These are phyloP conservation scores for Lindgomyces ingoldianus DNA, from an alignment of 495 filamentous ascomycete genomes.

Conservation along the genomic window DNA sequence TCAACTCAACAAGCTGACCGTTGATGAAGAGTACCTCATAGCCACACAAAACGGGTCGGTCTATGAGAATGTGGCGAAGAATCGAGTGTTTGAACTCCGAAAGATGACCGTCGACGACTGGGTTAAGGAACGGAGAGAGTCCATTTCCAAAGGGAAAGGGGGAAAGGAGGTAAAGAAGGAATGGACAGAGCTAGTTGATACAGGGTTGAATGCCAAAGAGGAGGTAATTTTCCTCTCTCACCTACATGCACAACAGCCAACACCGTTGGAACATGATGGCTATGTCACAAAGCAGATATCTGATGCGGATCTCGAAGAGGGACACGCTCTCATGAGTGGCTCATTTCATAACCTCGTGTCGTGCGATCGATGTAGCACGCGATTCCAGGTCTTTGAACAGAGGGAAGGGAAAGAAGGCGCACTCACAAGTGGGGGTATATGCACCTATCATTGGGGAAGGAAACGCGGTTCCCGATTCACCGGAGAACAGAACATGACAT, in stretches of 20 bases:
- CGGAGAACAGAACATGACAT: conserved; percentile 60
- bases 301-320: conserved; percentile 59
- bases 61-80: conserved; percentile 80
- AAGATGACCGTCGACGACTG: conserved; percentile 71
- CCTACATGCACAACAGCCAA: conserved; percentile 59
- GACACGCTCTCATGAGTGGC: conserved; percentile 63
- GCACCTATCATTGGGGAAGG: conserved; percentile 75
- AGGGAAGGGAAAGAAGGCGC: conserved; percentile 74
- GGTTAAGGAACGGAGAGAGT: conserved; percentile 53
- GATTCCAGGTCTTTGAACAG: conserved; percentile 92
- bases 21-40: conserved; percentile 82
- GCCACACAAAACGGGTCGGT: conserved; percentile 66
- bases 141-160: conserved; percentile 43
- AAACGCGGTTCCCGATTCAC: conserved; percentile 54
- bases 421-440: conserved; percentile 72
- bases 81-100: conserved; percentile 69
- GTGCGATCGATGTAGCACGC: conserved; percentile 81
- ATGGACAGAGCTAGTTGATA: conserved; percentile 51
- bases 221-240: conserved; percentile 65
- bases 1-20: conserved; percentile 71
- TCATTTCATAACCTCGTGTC: conserved; percentile 74
- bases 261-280: conserved; percentile 65
- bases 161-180: conserved; percentile 32
- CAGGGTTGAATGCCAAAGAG: conserved; percentile 64
- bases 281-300: conserved; percentile 71